These are phyloP conservation scores for Skeletonema potamos DNA, from an alignment of 108 stramenopile species.

Conservation along the genomic window DNA sequence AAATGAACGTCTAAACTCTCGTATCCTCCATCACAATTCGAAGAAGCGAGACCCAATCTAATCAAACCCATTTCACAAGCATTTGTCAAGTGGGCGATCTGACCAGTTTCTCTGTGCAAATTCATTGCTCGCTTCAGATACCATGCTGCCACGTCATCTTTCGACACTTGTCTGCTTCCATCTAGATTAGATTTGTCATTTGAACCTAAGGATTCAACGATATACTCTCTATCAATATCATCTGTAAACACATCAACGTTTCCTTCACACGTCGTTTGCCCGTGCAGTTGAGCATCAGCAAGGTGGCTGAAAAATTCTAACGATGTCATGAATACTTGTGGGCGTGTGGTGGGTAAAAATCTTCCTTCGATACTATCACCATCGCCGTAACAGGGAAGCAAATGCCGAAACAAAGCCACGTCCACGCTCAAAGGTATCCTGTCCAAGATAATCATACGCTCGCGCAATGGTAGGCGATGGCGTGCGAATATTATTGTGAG, in stretches of 20 bases:
- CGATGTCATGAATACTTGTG: conserved; percentile 9
- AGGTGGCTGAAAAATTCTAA: conserved; percentile 43
- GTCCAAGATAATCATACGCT: conserved; percentile 43
- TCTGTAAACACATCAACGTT: conserved; percentile 24
- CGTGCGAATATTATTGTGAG: conserved; percentile 59
- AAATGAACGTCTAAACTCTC: not conserved
- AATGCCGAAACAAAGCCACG: conserved; percentile 52
- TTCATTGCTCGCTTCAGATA: conserved; percentile 44
- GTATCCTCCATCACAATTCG: conserved; percentile 6
- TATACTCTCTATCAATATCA: conserved; percentile 25
- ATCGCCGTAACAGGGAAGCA: conserved; percentile 44
- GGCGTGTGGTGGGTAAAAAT: conserved; percentile 9
- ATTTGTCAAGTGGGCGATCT: conserved; percentile 9
- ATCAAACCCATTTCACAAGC: conserved; percentile 25
- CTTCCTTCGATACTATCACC: not conserved
- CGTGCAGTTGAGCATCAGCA: conserved; percentile 12
- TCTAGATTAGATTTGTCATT: not conserved
- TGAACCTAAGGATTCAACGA: conserved; percentile 1
- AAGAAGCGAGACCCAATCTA: conserved; percentile 23
- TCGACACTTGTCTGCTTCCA: not conserved
- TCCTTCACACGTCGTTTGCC: conserved; percentile 1
- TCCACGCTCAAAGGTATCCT: conserved; percentile 50
- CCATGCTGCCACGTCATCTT: conserved; percentile 41
- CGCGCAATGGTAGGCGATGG: conserved; percentile 39
- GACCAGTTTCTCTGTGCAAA: conserved; percentile 24